phyloP scores from a whole-genome alignment of 2,329 filamentous ascomycete genomes.

The Fusarium guadeloupense region DNA sequence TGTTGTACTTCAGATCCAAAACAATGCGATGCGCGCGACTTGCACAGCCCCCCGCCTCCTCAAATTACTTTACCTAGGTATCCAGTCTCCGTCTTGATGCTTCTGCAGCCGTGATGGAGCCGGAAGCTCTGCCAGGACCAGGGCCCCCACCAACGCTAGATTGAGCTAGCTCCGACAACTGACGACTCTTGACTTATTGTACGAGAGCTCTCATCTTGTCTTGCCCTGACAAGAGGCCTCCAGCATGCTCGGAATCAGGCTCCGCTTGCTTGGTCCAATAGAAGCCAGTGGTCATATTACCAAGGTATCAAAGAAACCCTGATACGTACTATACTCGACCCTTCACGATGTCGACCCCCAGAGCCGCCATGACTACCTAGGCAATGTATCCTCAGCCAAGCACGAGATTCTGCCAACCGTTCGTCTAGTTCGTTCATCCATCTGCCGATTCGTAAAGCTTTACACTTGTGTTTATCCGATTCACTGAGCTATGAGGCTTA shows the following conservation, averaged over 20 bases:
- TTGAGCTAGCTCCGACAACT: conserved; percentile 24
- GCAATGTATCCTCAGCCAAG: background rate
- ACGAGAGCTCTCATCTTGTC: background rate
- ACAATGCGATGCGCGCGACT: conserved; percentile 7
- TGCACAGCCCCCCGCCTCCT: conserved; percentile 23
- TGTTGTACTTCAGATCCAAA: conserved; percentile 14
- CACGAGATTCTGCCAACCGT: background rate
- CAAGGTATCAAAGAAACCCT: background rate
- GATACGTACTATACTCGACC: conserved; percentile 1
- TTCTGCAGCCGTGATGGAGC: conserved; percentile 11
- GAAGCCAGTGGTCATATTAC: background rate
- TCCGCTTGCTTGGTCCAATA: background rate
- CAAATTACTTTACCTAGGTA: conserved; percentile 7
- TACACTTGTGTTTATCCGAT: background rate
- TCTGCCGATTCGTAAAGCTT: background rate
- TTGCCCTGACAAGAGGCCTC: conserved; percentile 26
- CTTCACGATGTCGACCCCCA: conserved; percentile 12
- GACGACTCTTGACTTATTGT: conserved; percentile 8
- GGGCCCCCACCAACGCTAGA: conserved; percentile 17
- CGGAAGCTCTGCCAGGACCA: conserved; percentile 7
- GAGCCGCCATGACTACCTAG: background rate
- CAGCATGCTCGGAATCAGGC: conserved; percentile 9
- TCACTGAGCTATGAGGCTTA: conserved; percentile 5
- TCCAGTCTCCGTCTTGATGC: background rate
- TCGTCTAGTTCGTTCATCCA: background rate